Evolutionary conservation across 2,329 filamentous ascomycete species (phyloP), one percentile per base, ranked within the genome.

Genomic region (Talaromyces sp.): DNA sequence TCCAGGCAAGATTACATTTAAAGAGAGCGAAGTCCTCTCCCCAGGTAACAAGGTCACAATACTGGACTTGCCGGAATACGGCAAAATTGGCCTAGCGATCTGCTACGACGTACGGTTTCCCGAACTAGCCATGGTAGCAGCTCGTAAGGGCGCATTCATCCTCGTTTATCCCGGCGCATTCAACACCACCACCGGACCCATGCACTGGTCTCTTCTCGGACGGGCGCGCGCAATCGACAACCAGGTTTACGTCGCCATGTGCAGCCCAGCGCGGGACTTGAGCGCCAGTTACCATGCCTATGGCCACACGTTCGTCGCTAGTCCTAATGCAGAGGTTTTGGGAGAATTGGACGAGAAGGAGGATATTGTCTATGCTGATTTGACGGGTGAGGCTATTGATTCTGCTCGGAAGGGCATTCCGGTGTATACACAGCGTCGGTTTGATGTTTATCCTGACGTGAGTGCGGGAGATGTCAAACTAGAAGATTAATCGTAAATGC

Each of bases 81-180:
- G 95, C 66, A 90, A 87, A 76, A 86, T 99, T 67, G 93, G 87
- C 4, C 82, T 99, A 3, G 93, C 91, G 37, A 98, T 99, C 75
- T 99, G 95, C 85, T 99, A 99, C 81, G 95, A 99, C 79, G 87
- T 99, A 63, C 92, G 95, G 47, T 99, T 99, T 82, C 94, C 95
- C 0, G 95, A 98, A 80, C 83, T 97, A 11, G 95, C 93, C 3
- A 95, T 87, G 75, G 89, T 98, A 64, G 94, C 94, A 0, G 92
- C 94, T 22, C 85, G 95, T 37, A 88, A 88, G 70, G 93, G 90
- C n/a, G 90, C 88, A 65, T 99, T 99, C 77, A 84, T 92, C 54
- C 86, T 98, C 62, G 76, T 98, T 19, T 98, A 97, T 78, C 95
- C 95, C 0, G 95, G 93, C n/a, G 95, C 95, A 0, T 99, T 99